Evolutionary conservation across 805 yeast species (phyloP), one percentile per base, ranked within the genome.

Genomic region (Suhomyces sp.): DNA sequence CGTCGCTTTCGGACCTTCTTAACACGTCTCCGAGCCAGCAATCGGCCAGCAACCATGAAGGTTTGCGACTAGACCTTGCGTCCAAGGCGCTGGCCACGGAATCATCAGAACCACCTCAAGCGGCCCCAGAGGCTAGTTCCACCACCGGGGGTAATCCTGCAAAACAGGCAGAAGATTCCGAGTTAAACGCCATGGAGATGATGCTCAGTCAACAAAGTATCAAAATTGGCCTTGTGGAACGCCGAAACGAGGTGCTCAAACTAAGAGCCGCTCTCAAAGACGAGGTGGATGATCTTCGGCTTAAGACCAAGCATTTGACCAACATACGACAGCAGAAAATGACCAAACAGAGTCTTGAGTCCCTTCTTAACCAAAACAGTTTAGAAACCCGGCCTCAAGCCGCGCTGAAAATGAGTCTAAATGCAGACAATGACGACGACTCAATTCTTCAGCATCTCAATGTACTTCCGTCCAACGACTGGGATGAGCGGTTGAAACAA

Each of bases 401-500:
- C 6, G 6, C 31, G 9, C 9, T 12, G 2, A 13, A 33, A 13
- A 13, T 44, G 13, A 15, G 31, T 19, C 15, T 50, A 17, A 6
- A 10, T 37, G 29, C 10, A 27, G 43, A 13, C 6, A 47, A 55
- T 40, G 69, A 67, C 45, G 61, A 62, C 19, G 53, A 52, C 19
- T 53, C 52, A 12, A 56, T 67, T 3, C 35, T 65, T 12, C 58
- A 64, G 8, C 62, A 63, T 20, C 53, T 73, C 47, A 60, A 68
- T 46, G 76, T 73, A 4, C 59, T 63, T 5, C 77, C 78, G 2
- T 67, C 77, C 3, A 53, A 55, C 7, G 65, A 72, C 46, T 71
- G 76, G 73, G 24, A 47, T 8, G 50, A 48, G 13, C 44, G 58
- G 10, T 46, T 53, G 13, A 31, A 41, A 3, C 43, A 49, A n/a